Evolutionary conservation across 1,284 basidiomycete species (phyloP), one percentile per base, ranked within the genome.

Genomic region (Cryptococcus sp.): DNA sequence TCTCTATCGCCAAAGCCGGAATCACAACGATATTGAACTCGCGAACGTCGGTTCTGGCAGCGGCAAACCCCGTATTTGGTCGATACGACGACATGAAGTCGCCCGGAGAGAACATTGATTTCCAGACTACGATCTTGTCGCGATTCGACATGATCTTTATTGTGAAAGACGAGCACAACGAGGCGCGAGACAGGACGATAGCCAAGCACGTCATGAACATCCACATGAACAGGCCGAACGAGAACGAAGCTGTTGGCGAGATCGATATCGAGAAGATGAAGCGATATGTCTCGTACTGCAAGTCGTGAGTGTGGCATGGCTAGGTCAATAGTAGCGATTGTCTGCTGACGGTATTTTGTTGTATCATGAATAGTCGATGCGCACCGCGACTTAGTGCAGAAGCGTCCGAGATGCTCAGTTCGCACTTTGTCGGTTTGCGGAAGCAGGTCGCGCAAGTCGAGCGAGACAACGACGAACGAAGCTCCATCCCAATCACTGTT

Each of bases 141-240:
- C 88, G 96, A 62, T 99, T 99, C 79, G 96, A 99, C 75, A 97
- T 99, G 96, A 99, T 99, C 72, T 99, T 99, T 81, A 96, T 99
- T 68, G 90, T 99, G 66, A 94, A 91, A 77, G 96, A 99, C 73
- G 94, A 98, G 72, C 96, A 99, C 78, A 93, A 98, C 75, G 96
- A 99, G 79, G 82, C 84, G 52, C 85, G 96, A 48, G 96, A 99
- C 78, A 86, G 88, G 89, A 92, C 88, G 67, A 96, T 99, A 67
- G 95, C 96, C 13, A 91, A 89, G 79, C 93, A 98, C 75, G 93
- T 99, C 68, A 95, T 99, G 91, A 94, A 94, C 76, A 91, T 97
- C 55, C 96, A 99, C 78, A 97, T 98, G 93, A 95, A 95, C 78
- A 84, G 90, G 50, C 84, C 87, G 47, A 87, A 85, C 62, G 82